Evolutionary conservation across 2,329 filamentous ascomycete species (phyloP).

Genomic region (Penicillium hesseltinei): DNA sequence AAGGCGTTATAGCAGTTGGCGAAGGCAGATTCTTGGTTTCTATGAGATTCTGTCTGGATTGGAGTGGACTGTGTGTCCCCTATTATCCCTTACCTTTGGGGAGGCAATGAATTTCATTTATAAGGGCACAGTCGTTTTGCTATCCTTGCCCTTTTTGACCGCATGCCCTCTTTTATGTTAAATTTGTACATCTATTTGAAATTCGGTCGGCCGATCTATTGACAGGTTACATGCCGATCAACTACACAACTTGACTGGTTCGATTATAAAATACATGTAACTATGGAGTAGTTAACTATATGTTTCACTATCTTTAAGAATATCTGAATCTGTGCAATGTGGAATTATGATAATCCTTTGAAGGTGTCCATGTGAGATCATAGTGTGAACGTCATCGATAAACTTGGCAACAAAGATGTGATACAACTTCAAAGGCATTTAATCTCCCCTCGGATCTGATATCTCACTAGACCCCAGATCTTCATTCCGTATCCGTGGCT

Average conservation of each 20-base stretch:
- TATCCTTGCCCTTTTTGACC: neutral
- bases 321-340: neutral
- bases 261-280: neutral
- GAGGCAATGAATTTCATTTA: constrained; percentile 17
- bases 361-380: neutral
- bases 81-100: neutral
- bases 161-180: constrained; percentile 3
- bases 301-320: neutral
- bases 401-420: neutral
- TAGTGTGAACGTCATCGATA: neutral
- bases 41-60: neutral
- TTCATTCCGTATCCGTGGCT: neutral
- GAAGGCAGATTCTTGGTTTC: constrained; percentile 12
- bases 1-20: constrained; percentile 22
- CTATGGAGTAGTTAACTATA: too few relatives aligned
- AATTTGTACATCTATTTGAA: neutral
- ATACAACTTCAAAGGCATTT: neutral
- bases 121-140: constrained; percentile 11
- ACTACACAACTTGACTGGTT: neutral
- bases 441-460: neutral
- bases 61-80: constrained; percentile 2
- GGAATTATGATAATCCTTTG: neutral
- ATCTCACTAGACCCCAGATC: constrained; percentile 3
- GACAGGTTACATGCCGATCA: neutral
- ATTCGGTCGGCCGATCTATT: neutral